phyloP scores from a whole-genome alignment of 1,284 basidiomycete genomes.

The Microbotryum lychnidis-dioicae region DNA sequence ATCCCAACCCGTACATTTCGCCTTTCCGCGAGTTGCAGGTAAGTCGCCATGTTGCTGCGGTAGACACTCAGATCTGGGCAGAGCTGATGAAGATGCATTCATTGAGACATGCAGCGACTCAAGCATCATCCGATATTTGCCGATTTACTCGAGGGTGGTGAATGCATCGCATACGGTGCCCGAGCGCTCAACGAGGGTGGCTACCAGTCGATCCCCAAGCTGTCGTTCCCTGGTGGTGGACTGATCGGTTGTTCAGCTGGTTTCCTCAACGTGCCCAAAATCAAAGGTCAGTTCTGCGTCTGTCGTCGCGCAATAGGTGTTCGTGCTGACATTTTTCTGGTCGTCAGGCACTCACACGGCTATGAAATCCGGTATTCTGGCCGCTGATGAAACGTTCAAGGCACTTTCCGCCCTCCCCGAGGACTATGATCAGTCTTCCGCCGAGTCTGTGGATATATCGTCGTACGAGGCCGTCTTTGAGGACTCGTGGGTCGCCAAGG shows the following conservation, averaged over 20 bases:
- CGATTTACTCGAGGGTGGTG: conserved; percentile 65
- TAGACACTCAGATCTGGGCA: not conserved
- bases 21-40: conserved; percentile 92
- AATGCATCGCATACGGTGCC: conserved; percentile 83
- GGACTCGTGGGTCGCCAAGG: conserved; percentile 77
- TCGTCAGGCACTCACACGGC: conserved; percentile 78
- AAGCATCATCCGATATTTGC: conserved; percentile 94
- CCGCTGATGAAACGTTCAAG: conserved; percentile 77
- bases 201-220: conserved; percentile 80
- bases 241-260: conserved; percentile 92
- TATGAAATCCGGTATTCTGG: conserved; percentile 99
- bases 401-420: conserved; percentile 46
- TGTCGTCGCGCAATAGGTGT: not conserved
- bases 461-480: conserved; percentile 66
- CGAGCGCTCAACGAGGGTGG: conserved; percentile 91
- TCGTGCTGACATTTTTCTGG: not conserved
- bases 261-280: conserved; percentile 94
- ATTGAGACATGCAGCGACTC: conserved; percentile 63
- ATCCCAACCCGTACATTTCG: conserved; percentile 84
- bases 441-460: conserved; percentile 57
- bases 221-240: conserved; percentile 92
- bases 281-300: conserved; percentile 54
- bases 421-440: conserved; percentile 17
- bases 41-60: conserved; percentile 28
- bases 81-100: too few relatives aligned